Evolutionary conservation across 495 filamentous ascomycete genomes (phyloP).

Genomic region (Staphylotrichum tortipilum): DNA sequence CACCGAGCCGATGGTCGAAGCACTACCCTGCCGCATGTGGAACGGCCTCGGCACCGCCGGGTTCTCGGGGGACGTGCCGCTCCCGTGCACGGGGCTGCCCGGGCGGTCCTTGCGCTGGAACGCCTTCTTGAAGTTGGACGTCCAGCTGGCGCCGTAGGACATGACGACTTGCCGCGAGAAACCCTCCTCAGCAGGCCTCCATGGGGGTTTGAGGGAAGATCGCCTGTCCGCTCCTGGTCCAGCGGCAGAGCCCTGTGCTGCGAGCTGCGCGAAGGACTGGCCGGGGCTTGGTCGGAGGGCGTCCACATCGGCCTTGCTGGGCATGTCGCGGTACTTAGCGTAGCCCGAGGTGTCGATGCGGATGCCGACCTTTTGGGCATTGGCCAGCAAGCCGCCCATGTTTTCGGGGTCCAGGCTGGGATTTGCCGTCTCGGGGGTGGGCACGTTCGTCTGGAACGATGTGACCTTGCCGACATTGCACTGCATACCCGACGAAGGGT

Average conservation of each 20-base stretch:
- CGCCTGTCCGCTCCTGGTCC: not conserved
- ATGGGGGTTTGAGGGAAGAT: not conserved
- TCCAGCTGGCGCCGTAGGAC: constrained; percentile 39
- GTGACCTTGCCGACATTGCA: constrained; percentile 81
- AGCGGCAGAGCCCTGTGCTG: constrained; percentile 6
- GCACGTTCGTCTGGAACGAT: constrained; percentile 37
- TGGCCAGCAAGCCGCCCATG: constrained; percentile 43
- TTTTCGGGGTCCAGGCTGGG: constrained; percentile 28
- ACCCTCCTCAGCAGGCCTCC: constrained; percentile 15
- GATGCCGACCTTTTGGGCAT: constrained; percentile 35
- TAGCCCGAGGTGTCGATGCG: constrained; percentile 41
- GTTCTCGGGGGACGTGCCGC: constrained; percentile 13
- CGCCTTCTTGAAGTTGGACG: constrained; percentile 32
- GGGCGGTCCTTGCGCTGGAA: constrained; percentile 26
- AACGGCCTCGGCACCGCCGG: constrained; percentile 8
- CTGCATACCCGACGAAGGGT: constrained; percentile 68
- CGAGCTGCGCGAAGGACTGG: constrained; percentile 17
- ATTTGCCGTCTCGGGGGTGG: constrained; percentile 19
- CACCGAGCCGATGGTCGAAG: constrained; percentile 28
- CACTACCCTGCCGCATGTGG: constrained; percentile 29
- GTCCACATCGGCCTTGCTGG: constrained; percentile 27
- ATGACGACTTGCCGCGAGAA: constrained; percentile 45
- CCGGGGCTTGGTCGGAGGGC: constrained; percentile 24
- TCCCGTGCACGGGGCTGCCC: constrained; percentile 14
- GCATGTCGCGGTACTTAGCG: constrained; percentile 42